phyloP scores from a whole-genome alignment of 495 filamentous ascomycete genomes.

The Trichocladium uniseriatum region DNA sequence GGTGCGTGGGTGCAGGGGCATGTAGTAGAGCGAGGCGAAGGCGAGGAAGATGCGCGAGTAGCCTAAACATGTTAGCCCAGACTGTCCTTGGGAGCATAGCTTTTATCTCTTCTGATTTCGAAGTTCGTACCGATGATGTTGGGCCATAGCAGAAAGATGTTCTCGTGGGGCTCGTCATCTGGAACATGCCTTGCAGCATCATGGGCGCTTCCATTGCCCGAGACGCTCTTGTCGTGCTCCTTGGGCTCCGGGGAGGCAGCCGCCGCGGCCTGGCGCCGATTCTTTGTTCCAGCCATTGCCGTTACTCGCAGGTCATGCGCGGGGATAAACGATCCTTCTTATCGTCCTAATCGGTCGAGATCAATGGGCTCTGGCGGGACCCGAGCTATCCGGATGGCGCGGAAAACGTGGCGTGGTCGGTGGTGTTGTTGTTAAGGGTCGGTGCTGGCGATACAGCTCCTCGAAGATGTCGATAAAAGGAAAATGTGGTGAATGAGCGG shows the following conservation, averaged over 20 bases:
- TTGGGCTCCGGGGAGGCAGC: slow-evolving; percentile 6
- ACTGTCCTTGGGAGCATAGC: too few relatives aligned
- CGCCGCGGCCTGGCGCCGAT: slow-evolving; percentile 15
- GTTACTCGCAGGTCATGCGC: neutral
- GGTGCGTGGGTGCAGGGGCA: slow-evolving; percentile 92
- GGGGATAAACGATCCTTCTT: neutral
- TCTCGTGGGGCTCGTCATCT: slow-evolving; percentile 48
- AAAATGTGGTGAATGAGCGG: neutral
- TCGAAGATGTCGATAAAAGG: neutral
- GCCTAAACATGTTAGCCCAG: too few relatives aligned
- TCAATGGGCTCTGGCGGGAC: neutral
- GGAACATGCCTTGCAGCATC: slow-evolving; percentile 9
- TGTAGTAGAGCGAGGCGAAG: slow-evolving; percentile 91
- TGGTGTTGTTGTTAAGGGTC: neutral
- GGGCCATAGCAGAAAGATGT: slow-evolving; percentile 91
- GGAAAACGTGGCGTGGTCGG: neutral
- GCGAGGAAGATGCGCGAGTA: slow-evolving; percentile 84
- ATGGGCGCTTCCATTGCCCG: slow-evolving; percentile 14
- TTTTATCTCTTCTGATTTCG: too few relatives aligned
- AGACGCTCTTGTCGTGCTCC: slow-evolving; percentile 4
- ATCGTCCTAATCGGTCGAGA: neutral
- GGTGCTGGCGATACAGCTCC: neutral
- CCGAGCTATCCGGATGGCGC: slow-evolving; percentile 3
- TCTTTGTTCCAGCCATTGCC: slow-evolving; percentile 18
- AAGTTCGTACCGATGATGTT: slow-evolving; percentile 74